phyloP scores from a whole-genome alignment of 2,329 filamentous ascomycete species.

The Aurifilum marmelostoma region DNA sequence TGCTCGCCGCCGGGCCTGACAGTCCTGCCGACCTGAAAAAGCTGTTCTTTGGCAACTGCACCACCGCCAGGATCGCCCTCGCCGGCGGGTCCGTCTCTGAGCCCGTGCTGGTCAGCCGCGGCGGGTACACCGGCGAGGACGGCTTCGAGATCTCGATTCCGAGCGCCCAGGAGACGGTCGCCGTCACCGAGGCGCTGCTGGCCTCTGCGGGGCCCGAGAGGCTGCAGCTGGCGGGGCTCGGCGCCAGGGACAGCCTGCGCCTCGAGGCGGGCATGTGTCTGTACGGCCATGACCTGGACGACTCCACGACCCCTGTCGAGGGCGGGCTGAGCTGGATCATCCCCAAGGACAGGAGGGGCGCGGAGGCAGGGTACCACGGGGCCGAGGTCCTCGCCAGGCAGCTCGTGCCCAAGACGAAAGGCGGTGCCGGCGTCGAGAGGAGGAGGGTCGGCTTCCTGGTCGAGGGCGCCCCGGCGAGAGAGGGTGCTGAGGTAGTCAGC shows the following conservation, averaged over 20 bases:
- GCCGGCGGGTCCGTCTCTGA: constrained; percentile 51
- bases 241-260: constrained; percentile 86
- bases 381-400: constrained; percentile 77
- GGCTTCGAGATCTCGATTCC: constrained; percentile 95
- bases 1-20: constrained; percentile 58
- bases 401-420: constrained; percentile 72
- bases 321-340: constrained; percentile 75
- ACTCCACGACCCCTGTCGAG: constrained; percentile 66
- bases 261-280: constrained; percentile 98
- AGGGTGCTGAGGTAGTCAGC: constrained; percentile 79
- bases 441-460: constrained; percentile 82
- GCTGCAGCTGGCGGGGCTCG: constrained; percentile 82
- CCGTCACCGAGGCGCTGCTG: constrained; percentile 72
- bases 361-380: constrained; percentile 78
- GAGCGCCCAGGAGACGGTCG: constrained; percentile 60
- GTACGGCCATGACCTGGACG: constrained; percentile 97
- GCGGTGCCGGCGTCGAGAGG: constrained; percentile 68
- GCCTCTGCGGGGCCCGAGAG: constrained; percentile 60
- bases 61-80: constrained; percentile 67
- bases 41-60: constrained; percentile 81
- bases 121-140: constrained; percentile 96
- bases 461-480: constrained; percentile 84
- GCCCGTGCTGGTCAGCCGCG: constrained; percentile 76
- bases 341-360: constrained; percentile 71
- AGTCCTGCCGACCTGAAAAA: constrained; percentile 58